Evolutionary conservation across 768 basidiomycete species (phyloP).

Genomic region (Suillus brevipes): DNA sequence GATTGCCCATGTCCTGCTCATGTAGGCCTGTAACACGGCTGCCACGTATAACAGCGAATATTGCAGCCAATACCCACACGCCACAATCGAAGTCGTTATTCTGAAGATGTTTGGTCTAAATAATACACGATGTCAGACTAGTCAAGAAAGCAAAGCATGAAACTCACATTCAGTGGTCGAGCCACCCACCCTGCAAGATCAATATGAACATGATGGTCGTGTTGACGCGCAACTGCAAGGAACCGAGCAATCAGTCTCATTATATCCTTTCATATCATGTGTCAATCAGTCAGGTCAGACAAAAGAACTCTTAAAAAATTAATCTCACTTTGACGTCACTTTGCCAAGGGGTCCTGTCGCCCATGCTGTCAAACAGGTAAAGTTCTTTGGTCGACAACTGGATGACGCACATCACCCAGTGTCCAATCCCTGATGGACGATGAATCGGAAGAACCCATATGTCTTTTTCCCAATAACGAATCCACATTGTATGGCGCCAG

Average conservation of each 20-base stretch:
- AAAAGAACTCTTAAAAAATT: not conserved
- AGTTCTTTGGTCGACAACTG: not conserved
- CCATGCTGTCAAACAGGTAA: not conserved
- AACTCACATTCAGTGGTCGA: not conserved
- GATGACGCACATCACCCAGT: conserved; percentile 34
- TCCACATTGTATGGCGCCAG: conserved; percentile 19
- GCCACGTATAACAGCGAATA: not conserved
- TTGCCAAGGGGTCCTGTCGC: not conserved
- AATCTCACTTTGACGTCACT: not conserved
- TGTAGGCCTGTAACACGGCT: not conserved
- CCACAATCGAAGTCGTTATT: not conserved
- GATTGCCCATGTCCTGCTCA: not conserved
- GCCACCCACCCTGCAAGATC: not conserved
- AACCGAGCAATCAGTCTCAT: not conserved
- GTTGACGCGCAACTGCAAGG: not conserved
- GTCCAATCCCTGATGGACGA: conserved; percentile 14
- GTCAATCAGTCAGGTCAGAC: not conserved
- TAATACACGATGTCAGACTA: not conserved
- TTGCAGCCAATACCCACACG: not conserved
- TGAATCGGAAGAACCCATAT: conserved; percentile 42
- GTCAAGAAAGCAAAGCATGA: not conserved
- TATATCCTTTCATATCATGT: not conserved
- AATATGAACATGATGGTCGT: not conserved
- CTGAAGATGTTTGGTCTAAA: not conserved
- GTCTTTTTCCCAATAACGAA: conserved; percentile 31